Conservation (phyloP, 176 grass and related monocot species). For the Zea luxurians region DNA sequence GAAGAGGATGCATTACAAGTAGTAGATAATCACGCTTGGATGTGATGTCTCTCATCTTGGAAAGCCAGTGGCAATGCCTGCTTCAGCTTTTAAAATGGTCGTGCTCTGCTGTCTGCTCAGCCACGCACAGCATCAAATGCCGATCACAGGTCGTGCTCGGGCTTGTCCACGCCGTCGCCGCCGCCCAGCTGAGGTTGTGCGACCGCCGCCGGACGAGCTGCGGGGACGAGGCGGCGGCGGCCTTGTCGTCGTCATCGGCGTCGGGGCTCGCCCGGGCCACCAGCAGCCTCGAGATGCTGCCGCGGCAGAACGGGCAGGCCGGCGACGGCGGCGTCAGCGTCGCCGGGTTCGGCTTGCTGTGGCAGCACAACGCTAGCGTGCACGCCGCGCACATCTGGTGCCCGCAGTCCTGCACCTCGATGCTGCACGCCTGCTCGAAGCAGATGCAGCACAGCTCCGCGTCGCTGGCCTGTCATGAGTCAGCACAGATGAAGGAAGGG, state of each 20-base stretch:
- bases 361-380: constrained; percentile 87
- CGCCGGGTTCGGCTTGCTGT: constrained; percentile 73
- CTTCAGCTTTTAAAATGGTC: too few species aligned
- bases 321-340: constrained; percentile 49
- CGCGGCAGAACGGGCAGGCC: constrained; percentile 86
- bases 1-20: too few species aligned
- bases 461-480: constrained; percentile 62
- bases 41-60: too few species aligned
- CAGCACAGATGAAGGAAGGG: too few species aligned
- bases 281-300: constrained; percentile 70
- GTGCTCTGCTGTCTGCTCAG: too few species aligned
- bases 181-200: constrained; percentile 47
- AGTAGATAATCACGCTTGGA: too few species aligned
- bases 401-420: constrained; percentile 79
- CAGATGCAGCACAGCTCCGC: constrained; percentile 84
- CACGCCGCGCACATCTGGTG: constrained; percentile 95
- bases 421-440: constrained; percentile 89
- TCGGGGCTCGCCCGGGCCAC: constrained; percentile 42
- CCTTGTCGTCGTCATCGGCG: constrained; percentile 22
- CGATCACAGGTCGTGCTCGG: constrained; percentile 46
- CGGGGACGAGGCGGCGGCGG: constrained; percentile 2
- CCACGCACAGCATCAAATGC: not conserved
- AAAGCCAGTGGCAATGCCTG: too few species aligned
- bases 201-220: constrained; percentile 51
- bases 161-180: constrained; percentile 46